Base-by-base conservation (phyloP, 2,329 filamentous ascomycete species). In the Trichoderma koningii region DNA sequence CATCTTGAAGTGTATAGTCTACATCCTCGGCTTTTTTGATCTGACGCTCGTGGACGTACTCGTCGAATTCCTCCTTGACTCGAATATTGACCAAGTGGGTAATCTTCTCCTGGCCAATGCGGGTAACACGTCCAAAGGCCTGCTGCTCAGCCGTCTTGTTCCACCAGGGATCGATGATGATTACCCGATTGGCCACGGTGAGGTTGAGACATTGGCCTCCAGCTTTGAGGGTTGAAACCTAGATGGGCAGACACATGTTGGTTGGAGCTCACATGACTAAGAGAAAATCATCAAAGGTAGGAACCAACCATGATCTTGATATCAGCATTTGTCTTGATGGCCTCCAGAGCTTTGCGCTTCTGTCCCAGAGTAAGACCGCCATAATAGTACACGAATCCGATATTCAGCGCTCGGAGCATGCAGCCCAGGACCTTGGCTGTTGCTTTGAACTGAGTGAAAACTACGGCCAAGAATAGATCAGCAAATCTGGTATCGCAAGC, bases 141-240 rank as follows among this genome's bases (percentile, higher is more conserved):
- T 92, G 89, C n/a, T 86, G 77, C 69, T 92, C 87, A 0, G 80
- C 73, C 0, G 81, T 78, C 1, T 74, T 74, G 64, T 91, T 91
- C 85, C 86, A 92, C 84, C 84, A 87, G 0, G 79, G 75, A 38
- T 88, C 85, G 0, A 84, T 59, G 0, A 83, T 75, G 21, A 87
- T 85, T 23, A 85, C 82, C 3, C 84, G 80, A 55, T 84, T 86
- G 1, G 80, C 81, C 2, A 67, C 73, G 0, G 72, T 76, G 0
- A 83, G 65, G 47, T 83, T 82, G 59, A 79, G 76, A 28, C 74
- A 76, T 14, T 78, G 74, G 0, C 75, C 75, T 1, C 78, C 77
- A 15, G 73, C 75, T 17, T 66, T 71, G 41, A 81, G 66, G 0
- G 76, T 75, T 0, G 60, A 4, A 12, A 63, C 19, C 60, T 63